These are phyloP conservation scores for Silene latifolia DNA, from an alignment of 148 eudicot genomes.

Conservation along the genomic window DNA sequence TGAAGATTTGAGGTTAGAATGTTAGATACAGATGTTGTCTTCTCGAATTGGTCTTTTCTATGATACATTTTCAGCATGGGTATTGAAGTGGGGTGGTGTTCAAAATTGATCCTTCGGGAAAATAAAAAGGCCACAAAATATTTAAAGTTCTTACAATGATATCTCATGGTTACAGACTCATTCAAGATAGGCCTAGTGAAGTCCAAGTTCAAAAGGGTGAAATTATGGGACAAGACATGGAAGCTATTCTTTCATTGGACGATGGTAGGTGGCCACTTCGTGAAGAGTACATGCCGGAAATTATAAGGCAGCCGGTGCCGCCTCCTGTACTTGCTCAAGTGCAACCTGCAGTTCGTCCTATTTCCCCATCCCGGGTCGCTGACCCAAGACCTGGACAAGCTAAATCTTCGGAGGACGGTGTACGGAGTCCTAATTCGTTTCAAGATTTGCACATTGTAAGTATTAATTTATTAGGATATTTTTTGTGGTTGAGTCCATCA, in stretches of 20 bases:
- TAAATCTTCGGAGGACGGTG: constrained; percentile 52
- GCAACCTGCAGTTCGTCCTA: constrained; percentile 50
- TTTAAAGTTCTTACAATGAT: constrained; percentile 26
- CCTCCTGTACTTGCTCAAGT: constrained; percentile 96
- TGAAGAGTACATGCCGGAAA: constrained; percentile 47
- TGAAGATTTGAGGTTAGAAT: constrained; percentile 66
- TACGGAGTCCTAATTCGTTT: constrained; percentile 51
- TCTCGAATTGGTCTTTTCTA: not conserved
- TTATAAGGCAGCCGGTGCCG: constrained; percentile 87
- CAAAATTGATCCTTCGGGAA: too few relatives aligned
- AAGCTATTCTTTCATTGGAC: constrained; percentile 78
- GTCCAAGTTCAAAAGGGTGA: constrained; percentile 39
- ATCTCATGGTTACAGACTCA: constrained; percentile 39
- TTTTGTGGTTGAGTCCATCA: not conserved
- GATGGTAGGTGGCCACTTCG: constrained; percentile 80
- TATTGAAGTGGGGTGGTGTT: not conserved
- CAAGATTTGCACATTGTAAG: constrained; percentile 91
- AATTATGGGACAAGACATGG: constrained; percentile 53
- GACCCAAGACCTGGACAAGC: constrained; percentile 97
- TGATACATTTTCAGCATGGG: not conserved
- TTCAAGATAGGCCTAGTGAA: constrained; percentile 44
- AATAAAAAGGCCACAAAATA: not conserved
- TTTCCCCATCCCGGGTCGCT: constrained; percentile 89
- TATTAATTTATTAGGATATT: constrained; percentile 1
- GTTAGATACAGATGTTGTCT: constrained; percentile 34